These are phyloP conservation scores for Verticillium longisporum DNA, from an alignment of 2,329 filamentous ascomycete genomes.

Conservation along the genomic window DNA sequence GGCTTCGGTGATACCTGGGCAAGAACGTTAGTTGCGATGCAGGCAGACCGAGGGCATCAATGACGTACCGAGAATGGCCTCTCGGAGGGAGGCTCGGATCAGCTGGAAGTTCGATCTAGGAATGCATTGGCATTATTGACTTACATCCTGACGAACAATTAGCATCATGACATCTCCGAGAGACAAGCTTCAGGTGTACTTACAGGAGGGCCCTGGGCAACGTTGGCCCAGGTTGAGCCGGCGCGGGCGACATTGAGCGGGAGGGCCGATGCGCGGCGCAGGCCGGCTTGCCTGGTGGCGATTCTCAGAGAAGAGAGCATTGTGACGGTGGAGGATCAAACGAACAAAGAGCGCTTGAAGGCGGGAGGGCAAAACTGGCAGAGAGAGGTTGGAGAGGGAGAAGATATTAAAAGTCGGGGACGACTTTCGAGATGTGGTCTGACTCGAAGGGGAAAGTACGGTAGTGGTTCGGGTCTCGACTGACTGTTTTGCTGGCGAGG, in stretches of 20 bases:
- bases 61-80: slow-evolving; percentile 70
- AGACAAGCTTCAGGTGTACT: slow-evolving; percentile 29
- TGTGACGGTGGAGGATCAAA: not conserved
- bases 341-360: not conserved
- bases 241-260: slow-evolving; percentile 22
- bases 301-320: slow-evolving; percentile 13
- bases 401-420: not conserved
- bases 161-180: slow-evolving; percentile 18
- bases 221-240: slow-evolving; percentile 82
- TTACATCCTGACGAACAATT: slow-evolving; percentile 29
- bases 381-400: not conserved
- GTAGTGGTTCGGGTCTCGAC: not conserved
- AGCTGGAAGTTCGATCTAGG: not conserved
- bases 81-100: slow-evolving; percentile 9
- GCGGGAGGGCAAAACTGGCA: not conserved
- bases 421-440: not conserved
- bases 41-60: slow-evolving; percentile 5
- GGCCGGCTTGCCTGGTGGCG: slow-evolving; percentile 11
- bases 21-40: slow-evolving; percentile 15
- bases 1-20: slow-evolving; percentile 82
- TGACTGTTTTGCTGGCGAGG: not conserved
- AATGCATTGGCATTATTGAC: slow-evolving; percentile 12
- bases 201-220: slow-evolving; percentile 91
- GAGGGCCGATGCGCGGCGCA: slow-evolving; percentile 9
- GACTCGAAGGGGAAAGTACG: not conserved